Percentiles rank a stretch among this genome's conserved stretches.
phyloP scores from a whole-genome alignment of 352 stramenopile genomes.

The Peronospora destructor region DNA sequence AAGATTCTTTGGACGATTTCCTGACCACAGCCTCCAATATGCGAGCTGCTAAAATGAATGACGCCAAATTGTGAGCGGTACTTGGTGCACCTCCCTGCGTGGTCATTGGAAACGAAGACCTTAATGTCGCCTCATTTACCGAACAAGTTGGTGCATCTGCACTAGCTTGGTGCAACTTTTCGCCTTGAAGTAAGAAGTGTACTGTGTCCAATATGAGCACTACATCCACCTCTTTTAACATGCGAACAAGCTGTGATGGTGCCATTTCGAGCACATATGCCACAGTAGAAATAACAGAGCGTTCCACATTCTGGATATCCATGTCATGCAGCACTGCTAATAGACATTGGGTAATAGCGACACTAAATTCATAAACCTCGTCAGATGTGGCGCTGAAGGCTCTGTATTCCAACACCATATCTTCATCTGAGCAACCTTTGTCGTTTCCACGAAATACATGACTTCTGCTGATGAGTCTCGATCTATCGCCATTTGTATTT shows the following conservation, averaged over 20 bases:
- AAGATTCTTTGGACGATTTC: slow-evolving; percentile 49
- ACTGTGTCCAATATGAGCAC: slow-evolving; percentile 62
- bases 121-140: background rate
- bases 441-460: slow-evolving; percentile 9
- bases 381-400: slow-evolving; percentile 25
- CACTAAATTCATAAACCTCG: slow-evolving; percentile 46
- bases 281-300: slow-evolving; percentile 52
- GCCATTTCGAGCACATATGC: slow-evolving; percentile 71
- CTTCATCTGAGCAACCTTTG: slow-evolving; percentile 10
- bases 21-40: slow-evolving; percentile 64
- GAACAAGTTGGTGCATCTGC: slow-evolving; percentile 1
- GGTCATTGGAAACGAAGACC: background rate
- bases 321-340: slow-evolving; percentile 46
- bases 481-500: background rate
- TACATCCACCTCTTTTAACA: slow-evolving; percentile 44
- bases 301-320: slow-evolving; percentile 66
- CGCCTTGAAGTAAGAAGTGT: slow-evolving; percentile 57
- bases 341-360: slow-evolving; percentile 39
- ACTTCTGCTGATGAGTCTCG: background rate
- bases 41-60: slow-evolving; percentile 64
- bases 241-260: slow-evolving; percentile 43
- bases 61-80: slow-evolving; percentile 35
- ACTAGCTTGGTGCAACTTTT: slow-evolving; percentile 17
- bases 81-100: slow-evolving; percentile 1
- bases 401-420: slow-evolving; percentile 8